phyloP scores from a whole-genome alignment of 164 flowering plant species.

The Amborella trichopoda region DNA sequence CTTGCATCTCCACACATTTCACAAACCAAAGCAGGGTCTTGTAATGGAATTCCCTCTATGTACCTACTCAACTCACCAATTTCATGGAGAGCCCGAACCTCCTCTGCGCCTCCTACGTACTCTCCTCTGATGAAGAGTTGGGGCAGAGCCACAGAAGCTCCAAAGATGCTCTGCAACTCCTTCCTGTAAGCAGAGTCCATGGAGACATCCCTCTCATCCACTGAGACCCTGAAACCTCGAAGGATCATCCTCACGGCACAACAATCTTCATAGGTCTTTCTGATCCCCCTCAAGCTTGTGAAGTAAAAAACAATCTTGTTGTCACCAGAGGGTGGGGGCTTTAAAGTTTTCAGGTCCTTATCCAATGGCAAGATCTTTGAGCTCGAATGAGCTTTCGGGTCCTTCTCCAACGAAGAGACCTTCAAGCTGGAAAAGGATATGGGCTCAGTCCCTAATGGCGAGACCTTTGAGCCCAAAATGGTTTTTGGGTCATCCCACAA shows the following conservation, averaged over 20 bases:
- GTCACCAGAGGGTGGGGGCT: constrained; percentile 22
- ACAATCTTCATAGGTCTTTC: constrained; percentile 89
- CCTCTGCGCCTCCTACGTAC: constrained; percentile 75
- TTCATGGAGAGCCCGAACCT: constrained; percentile 59
- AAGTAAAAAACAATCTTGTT: constrained; percentile 57
- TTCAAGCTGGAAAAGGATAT: too few relatives aligned
- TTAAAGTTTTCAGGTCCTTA: background rate
- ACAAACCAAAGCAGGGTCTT: constrained; percentile 33
- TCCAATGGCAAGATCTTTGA: constrained; percentile 10
- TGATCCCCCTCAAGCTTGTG: constrained; percentile 75
- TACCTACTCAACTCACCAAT: constrained; percentile 59
- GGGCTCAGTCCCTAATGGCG: too few relatives aligned
- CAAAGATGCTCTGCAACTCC: constrained; percentile 44
- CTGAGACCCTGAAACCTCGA: constrained; percentile 55
- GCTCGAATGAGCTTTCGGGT: background rate
- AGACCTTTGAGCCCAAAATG: too few relatives aligned
- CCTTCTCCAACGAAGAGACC: too few relatives aligned
- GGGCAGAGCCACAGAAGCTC: constrained; percentile 44
- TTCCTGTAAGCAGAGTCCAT: constrained; percentile 68
- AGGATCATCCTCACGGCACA: constrained; percentile 49
- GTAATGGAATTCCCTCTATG: constrained; percentile 44
- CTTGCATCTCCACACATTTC: constrained; percentile 76
- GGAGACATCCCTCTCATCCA: constrained; percentile 84
- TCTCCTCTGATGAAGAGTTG: constrained; percentile 69
- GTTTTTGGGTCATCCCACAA: too few relatives aligned